Evolutionary conservation across 192 early-diverging fungal genomes (phyloP), one percentile per base, ranked within the genome.

Genomic region (Coemansia sp.): DNA sequence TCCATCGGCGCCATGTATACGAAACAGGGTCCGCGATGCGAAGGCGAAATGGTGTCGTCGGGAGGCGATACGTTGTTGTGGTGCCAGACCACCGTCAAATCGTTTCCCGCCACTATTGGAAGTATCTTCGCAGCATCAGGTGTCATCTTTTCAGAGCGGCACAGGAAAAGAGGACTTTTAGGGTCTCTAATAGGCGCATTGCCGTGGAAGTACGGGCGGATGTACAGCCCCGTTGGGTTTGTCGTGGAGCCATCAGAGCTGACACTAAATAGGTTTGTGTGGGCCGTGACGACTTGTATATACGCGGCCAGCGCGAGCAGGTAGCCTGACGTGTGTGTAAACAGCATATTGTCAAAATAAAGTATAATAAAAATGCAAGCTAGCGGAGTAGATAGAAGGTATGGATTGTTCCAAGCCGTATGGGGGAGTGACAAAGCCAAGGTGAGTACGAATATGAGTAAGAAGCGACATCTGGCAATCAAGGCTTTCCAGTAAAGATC

Each of bases 1-100:
- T 64, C 62, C 56, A 74, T 31, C 6, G 73, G 73, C 7, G 73
- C 73, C 73, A 75, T 75, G 48, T 75, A 75, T 16, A 75, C 73
- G 21, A 75, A 56, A 24, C 73, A 75, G 1, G 73, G 73, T 1
- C 73, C 73, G 37, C 59, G 48, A 19, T 75, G 73, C 11, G 40
- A 46, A 8, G 33, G 63, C 11, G 68, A 67, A 39, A 75, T 75
- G 14, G 69, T 53, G 48, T 75, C 63, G 35, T 75, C 73, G n/a
- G 67, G 62, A 4, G 63, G 36, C 1, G 73, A 56, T 37, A 61
- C 63, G 21, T 69, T 62, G 64, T 62, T 39, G 59, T 75, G 73
- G 46, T 75, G 73, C 73, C 73, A 75, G 48, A 66, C 73, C n/a
- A 75, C 63, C 13, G 59, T 69, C 2, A 60, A 0, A 2, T 60